Evolutionary conservation across 306 rosid species (phyloP).

Genomic region (Mucuna pruriens): DNA sequence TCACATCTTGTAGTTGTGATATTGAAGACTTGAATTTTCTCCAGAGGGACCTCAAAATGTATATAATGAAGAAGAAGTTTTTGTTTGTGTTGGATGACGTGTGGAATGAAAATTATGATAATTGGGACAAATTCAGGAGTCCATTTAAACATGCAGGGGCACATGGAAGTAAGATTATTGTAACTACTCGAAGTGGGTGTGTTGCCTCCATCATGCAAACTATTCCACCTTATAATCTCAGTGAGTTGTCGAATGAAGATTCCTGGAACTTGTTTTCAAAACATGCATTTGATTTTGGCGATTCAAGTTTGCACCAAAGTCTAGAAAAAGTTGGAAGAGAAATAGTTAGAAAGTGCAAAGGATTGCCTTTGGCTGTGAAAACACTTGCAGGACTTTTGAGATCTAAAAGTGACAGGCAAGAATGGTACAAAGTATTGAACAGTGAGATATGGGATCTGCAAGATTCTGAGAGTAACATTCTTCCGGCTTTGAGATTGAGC

Average conservation of each 20-base stretch:
- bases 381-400: constrained; percentile 52
- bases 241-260: constrained; percentile 38
- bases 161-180: constrained; percentile 48
- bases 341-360: constrained; percentile 49
- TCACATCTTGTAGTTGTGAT: constrained; percentile 18
- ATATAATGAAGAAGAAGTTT: constrained; percentile 35
- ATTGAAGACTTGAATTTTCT: constrained; percentile 42
- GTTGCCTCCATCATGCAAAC: constrained; percentile 55
- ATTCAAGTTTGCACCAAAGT: constrained; percentile 19
- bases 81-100: constrained; percentile 59
- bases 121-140: constrained; percentile 44
- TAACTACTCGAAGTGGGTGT: constrained; percentile 38
- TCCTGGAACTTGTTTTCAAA: constrained; percentile 47
- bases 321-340: constrained; percentile 39
- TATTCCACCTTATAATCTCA: constrained; percentile 37
- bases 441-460: constrained; percentile 55
- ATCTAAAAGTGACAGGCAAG: constrained; percentile 35
- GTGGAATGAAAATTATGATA: constrained; percentile 53
- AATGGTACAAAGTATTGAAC: constrained; percentile 45
- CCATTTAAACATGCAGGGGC: constrained; percentile 46
- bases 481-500: constrained; percentile 55
- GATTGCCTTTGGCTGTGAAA: constrained; percentile 52
- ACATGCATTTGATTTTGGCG: constrained; percentile 42
- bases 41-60: constrained; percentile 33
- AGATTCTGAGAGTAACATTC: constrained; percentile 41